Base-by-base conservation (phyloP, 306 rosid genomes). In the Castanopsis chinensis region DNA sequence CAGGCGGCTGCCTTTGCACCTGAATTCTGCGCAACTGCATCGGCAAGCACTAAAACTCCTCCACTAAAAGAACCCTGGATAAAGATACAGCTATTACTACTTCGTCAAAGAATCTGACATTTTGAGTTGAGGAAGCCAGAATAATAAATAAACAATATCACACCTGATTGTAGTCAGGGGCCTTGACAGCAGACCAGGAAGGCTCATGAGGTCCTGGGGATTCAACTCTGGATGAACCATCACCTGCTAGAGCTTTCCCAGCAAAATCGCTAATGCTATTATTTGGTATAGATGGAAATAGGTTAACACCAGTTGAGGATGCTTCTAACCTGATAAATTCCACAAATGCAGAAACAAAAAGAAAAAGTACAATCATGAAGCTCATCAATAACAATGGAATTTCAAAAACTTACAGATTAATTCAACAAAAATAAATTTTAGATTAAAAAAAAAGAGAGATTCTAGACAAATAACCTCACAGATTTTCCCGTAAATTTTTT, bases 1-100 rank as follows among this genome's bases (percentile, higher is more conserved):
- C 99, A 95, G 27, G 97, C 89, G n/a, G 98, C 89, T 73, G 99
- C 98, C 86, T 95, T 95, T 69, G 98, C 94, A 25, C 99, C 99
- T 8, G 96, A 90, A 89, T 89, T 87, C 76, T 84, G 78, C 60
- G 87, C 80, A 69, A 80, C 90, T 32, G 98, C 98, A 90, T 89
- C 90, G 78, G 93, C 88, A 82, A 91, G 97, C 78, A 81, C 78
- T 80, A 95, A 74, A 83, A 95, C 86, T 83, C 88, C 88, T 54
- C 92, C 87, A 56, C 89, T 75, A 35, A 89, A 87, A 76, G 75
- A 84, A 79, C 83, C 93, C 98, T 95, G 64, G 80, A 86, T 45
- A 74, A 81, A 76, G 60, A 75, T 69, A 76, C 73, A 77, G 71
- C 78, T 64, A 43, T 80, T 59, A 59, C 15, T 3, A 67, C 17